Percentiles rank a stretch among this genome's conserved stretches.
These are phyloP conservation scores for Oryza nivara DNA, from an alignment of 176 grass and related monocot genomes.

Conservation along the genomic window DNA sequence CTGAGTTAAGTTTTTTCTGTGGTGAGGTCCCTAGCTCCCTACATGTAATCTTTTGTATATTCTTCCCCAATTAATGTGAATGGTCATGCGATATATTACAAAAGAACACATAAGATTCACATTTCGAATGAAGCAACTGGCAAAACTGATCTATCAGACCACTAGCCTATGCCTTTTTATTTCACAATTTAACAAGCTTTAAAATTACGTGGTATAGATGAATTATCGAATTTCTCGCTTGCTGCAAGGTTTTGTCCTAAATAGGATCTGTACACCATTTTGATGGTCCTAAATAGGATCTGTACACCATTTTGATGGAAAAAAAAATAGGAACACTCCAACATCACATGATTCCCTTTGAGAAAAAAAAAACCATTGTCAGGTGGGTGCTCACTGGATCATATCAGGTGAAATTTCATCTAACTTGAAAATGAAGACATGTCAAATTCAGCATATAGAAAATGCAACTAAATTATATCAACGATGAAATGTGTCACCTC, in stretches of 20 bases:
- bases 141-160: constrained; percentile 10
- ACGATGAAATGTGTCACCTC: not conserved
- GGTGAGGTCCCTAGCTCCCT: not conserved
- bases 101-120: no score
- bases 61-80: not conserved
- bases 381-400: not conserved
- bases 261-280: not conserved
- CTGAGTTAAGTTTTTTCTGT: not conserved
- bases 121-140: constrained; percentile 19
- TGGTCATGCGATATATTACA: not conserved
- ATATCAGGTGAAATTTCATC: not conserved
- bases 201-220: not conserved
- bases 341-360: not conserved
- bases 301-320: not conserved
- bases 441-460: not conserved
- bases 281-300: not conserved
- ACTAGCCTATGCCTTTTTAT: not conserved
- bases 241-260: not conserved
- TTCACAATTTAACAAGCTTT: not conserved
- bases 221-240: not conserved
- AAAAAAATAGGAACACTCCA: not conserved
- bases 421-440: not conserved
- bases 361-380: not conserved
- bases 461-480: not conserved
- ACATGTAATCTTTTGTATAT: constrained; percentile 4